phyloP scores from a whole-genome alignment of 2,329 filamentous ascomycete genomes.

The Ophiostoma ulmi region DNA sequence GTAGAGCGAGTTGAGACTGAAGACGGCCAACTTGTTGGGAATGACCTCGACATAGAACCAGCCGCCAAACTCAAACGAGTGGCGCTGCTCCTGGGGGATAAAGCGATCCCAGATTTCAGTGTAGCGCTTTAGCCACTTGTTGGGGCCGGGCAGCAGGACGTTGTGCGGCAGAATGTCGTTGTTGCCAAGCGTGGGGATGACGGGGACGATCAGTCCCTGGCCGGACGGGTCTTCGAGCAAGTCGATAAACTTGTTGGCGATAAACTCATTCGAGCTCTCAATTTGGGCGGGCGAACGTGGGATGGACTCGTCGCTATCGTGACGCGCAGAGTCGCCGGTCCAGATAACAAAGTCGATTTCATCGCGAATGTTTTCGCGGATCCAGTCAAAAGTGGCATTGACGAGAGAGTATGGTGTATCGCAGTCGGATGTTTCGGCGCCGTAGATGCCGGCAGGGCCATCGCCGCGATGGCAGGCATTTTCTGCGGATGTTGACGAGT shows the following conservation, averaged over 20 bases:
- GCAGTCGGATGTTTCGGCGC: conserved; percentile 81
- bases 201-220: conserved; percentile 65
- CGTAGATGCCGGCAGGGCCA: conserved; percentile 74
- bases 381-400: conserved; percentile 87
- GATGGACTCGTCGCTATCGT: conserved; percentile 78
- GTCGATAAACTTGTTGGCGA: conserved; percentile 71
- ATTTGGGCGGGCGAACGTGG: conserved; percentile 74
- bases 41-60: conserved; percentile 96
- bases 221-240: conserved; percentile 57
- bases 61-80: conserved; percentile 85
- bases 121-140: conserved; percentile 76
- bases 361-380: conserved; percentile 69
- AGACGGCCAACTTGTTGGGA: conserved; percentile 74
- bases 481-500: conserved; percentile 64
- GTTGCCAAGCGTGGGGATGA: conserved; percentile 89
- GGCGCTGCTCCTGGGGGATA: conserved; percentile 86
- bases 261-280: conserved; percentile 66
- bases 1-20: conserved; percentile 94
- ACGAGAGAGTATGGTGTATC: conserved; percentile 76
- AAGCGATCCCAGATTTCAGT: conserved; percentile 75
- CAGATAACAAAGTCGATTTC: conserved; percentile 84
- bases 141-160: conserved; percentile 79
- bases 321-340: conserved; percentile 85
- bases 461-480: conserved; percentile 73
- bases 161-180: conserved; percentile 98